A percentile compares a stretch with the other conserved stretches of the same genome.
Conservation (phyloP, 2,329 filamentous ascomycete genomes). For the Talaromyces piceae region DNA sequence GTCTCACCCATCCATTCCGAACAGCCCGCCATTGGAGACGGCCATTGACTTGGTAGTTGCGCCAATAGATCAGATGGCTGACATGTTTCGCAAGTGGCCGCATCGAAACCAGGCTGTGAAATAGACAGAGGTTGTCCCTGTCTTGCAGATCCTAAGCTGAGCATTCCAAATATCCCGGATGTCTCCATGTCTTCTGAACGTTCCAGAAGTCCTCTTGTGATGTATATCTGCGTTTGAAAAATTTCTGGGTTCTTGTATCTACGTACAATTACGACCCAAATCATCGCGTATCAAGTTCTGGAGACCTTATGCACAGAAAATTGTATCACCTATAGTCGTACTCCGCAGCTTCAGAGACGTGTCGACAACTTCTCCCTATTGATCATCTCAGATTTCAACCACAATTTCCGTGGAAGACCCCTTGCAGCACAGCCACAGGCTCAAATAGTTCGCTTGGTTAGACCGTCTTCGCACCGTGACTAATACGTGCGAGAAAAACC, state of each 20-base stretch:
- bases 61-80: slow-evolving; percentile 49
- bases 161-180: background rate
- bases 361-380: slow-evolving; percentile 66
- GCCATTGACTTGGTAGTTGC: slow-evolving; percentile 48
- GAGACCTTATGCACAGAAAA: slow-evolving; percentile 44
- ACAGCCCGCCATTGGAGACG: slow-evolving; percentile 51
- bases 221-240: too few species aligned
- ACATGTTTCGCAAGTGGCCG: slow-evolving; percentile 51
- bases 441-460: slow-evolving; percentile 71
- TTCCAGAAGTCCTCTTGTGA: too few species aligned
- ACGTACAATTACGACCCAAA: too few species aligned
- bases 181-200: too few species aligned
- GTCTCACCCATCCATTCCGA: slow-evolving; percentile 45
- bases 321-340: slow-evolving; percentile 33
- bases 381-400: slow-evolving; percentile 60
- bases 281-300: slow-evolving; percentile 55
- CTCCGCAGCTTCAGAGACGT: slow-evolving; percentile 45
- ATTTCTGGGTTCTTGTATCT: too few species aligned
- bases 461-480: slow-evolving; percentile 68
- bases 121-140: background rate
- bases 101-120: slow-evolving; percentile 8
- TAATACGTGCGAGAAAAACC: slow-evolving; percentile 65
- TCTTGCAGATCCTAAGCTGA: background rate
- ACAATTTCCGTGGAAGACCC: slow-evolving; percentile 63
- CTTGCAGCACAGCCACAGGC: slow-evolving; percentile 55